A percentile compares a stretch with the other conserved stretches of the same genome.
Evolutionary conservation across 352 stramenopile species (phyloP).

Genomic region (Pythium sukuiense): DNA sequence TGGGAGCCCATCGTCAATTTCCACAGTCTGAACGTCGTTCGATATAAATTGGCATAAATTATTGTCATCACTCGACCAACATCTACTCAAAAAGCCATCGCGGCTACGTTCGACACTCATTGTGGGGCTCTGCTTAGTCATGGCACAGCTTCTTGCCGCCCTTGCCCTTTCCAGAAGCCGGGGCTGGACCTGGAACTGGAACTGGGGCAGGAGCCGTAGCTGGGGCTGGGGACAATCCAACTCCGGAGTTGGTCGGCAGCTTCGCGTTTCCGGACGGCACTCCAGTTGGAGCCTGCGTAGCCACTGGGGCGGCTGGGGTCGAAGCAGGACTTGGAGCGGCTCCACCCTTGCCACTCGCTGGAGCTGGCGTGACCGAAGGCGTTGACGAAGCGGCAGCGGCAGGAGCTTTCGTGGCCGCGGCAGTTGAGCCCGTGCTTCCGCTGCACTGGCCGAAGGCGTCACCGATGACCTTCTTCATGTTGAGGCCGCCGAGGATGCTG

Average conservation of each 20-base stretch:
- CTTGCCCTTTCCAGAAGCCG: neutral
- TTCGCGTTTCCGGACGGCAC: slow-evolving; percentile 9
- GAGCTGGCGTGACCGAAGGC: slow-evolving; percentile 4
- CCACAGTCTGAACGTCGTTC: neutral
- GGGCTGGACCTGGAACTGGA: neutral
- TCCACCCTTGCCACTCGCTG: slow-evolving; percentile 6
- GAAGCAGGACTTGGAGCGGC: neutral
- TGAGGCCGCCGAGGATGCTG: slow-evolving; percentile 43
- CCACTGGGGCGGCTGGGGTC: neutral
- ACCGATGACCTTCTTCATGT: slow-evolving; percentile 38
- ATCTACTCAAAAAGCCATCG: slow-evolving; percentile 5
- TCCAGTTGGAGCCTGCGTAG: neutral
- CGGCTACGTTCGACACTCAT: neutral
- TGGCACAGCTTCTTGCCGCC: slow-evolving; percentile 25
- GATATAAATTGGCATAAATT: slow-evolving; percentile 10
- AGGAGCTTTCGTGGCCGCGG: slow-evolving; percentile 5
- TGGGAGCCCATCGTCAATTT: neutral
- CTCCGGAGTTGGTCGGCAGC: neutral
- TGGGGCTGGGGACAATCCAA: neutral
- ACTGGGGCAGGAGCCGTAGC: neutral
- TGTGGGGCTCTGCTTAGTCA: slow-evolving; percentile 7
- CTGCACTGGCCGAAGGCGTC: slow-evolving; percentile 25
- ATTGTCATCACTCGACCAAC: slow-evolving; percentile 12
- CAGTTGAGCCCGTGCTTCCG: neutral
- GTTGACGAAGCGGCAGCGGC: neutral